Conservation (phyloP, 305 asterid genomes). For the Fraxinus baroniana region DNA sequence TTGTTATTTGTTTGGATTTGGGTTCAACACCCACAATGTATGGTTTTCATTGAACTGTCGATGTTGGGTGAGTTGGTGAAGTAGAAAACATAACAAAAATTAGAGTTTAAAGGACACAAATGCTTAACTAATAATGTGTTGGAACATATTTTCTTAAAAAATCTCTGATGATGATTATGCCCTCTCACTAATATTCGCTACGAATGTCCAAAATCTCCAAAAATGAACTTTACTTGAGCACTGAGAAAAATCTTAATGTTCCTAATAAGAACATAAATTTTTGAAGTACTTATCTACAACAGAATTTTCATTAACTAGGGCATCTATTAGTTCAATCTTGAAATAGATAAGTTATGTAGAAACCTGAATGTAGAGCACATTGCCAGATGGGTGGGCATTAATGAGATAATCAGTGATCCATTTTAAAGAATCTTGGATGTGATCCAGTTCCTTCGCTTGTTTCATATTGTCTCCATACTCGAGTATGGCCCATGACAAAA, state of each 20-base stretch:
- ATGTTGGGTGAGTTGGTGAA: not conserved
- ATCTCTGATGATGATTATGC: not conserved
- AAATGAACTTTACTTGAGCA: not conserved
- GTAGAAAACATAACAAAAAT: not conserved
- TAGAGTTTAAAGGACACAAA: not conserved
- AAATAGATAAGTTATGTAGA: not conserved
- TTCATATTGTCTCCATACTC: slow-evolving; percentile 54
- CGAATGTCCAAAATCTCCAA: not conserved
- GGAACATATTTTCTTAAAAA: not conserved
- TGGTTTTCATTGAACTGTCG: not conserved
- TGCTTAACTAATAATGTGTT: not conserved
- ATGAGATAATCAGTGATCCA: slow-evolving; percentile 71
- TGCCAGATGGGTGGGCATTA: slow-evolving; percentile 59
- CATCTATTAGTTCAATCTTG: not conserved
- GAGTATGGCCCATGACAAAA: slow-evolving; percentile 60
- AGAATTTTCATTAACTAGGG: not conserved
- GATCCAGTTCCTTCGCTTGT: slow-evolving; percentile 31
- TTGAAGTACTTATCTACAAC: not conserved
- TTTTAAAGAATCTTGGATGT: slow-evolving; percentile 50
- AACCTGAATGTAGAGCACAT: slow-evolving; percentile 64
- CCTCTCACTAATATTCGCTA: not conserved
- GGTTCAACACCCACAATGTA: not conserved
- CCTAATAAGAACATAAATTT: not conserved
- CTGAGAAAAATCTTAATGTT: not conserved
- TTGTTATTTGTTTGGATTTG: not conserved